Evolutionary conservation across 2,329 filamentous ascomycete genomes (phyloP).

Genomic region (Huntiella moniliformis): DNA sequence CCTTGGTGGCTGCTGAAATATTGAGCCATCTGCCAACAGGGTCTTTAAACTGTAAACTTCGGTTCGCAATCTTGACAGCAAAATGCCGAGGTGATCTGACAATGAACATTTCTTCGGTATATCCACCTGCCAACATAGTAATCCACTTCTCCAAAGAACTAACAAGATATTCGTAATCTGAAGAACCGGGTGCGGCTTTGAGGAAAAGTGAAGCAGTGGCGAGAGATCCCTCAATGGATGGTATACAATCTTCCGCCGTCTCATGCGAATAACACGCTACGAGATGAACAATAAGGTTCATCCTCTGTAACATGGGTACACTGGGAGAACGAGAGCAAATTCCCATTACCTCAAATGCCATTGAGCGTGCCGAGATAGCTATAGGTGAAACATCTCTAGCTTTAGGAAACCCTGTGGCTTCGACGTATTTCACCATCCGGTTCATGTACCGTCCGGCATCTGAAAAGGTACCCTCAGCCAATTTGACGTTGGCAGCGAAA

Average conservation of each 20-base stretch:
- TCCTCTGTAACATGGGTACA: too few species aligned
- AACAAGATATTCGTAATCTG: conserved; percentile 1
- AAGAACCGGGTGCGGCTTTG: conserved; percentile 18
- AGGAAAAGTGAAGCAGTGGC: conserved; percentile 44
- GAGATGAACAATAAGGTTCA: too few species aligned
- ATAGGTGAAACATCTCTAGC: too few species aligned
- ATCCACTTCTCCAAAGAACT: too few species aligned
- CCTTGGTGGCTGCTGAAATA: conserved; percentile 57
- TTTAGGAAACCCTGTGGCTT: too few species aligned
- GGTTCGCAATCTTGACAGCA: conserved; percentile 74
- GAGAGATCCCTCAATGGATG: conserved; percentile 77
- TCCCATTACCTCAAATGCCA: too few species aligned
- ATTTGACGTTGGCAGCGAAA: conserved; percentile 64
- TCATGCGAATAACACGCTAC: conserved; percentile 36
- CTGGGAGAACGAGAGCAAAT: too few species aligned
- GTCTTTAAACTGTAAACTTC: conserved; percentile 65
- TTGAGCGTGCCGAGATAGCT: too few species aligned
- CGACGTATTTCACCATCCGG: too few species aligned
- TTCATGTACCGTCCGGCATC: conserved; percentile 22
- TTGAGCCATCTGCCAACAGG: conserved; percentile 73
- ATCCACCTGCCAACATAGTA: too few species aligned
- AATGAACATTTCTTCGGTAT: too few species aligned
- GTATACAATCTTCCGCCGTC: conserved; percentile 51
- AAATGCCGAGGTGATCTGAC: conserved; percentile 38
- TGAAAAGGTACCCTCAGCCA: conserved; percentile 35